phyloP scores from a whole-genome alignment of 495 filamentous ascomycete genomes.

The Annulohypoxylon moriforme region DNA sequence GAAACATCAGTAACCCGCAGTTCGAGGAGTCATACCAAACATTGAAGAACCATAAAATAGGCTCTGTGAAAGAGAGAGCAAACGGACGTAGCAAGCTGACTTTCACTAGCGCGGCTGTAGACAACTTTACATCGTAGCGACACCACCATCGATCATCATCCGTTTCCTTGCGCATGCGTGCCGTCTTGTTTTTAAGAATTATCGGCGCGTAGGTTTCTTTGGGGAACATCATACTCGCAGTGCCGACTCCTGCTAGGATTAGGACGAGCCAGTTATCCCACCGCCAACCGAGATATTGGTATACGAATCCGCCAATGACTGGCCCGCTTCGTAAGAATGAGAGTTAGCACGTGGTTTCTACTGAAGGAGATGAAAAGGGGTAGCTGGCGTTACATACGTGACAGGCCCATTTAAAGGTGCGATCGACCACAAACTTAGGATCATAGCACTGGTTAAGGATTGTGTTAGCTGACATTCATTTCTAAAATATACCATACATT shows the following conservation, averaged over 20 bases:
- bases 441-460: slow-evolving; percentile 59
- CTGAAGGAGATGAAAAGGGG: not conserved
- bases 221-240: slow-evolving; percentile 63
- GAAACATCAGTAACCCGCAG: not conserved
- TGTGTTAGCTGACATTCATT: not conserved
- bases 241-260: slow-evolving; percentile 70
- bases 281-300: slow-evolving; percentile 82
- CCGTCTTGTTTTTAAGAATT: slow-evolving; percentile 76
- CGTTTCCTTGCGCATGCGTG: slow-evolving; percentile 74
- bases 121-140: slow-evolving; percentile 75
- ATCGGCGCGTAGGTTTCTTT: slow-evolving; percentile 84
- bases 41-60: slow-evolving; percentile 88
- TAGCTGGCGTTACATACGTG: not conserved
- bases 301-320: slow-evolving; percentile 81
- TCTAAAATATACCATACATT: not conserved
- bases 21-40: slow-evolving; percentile 56
- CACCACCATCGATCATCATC: slow-evolving; percentile 81
- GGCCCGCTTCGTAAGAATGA: slow-evolving; percentile 55
- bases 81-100: slow-evolving; percentile 81
- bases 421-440: slow-evolving; percentile 79
- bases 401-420: slow-evolving; percentile 84
- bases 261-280: slow-evolving; percentile 90
- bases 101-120: slow-evolving; percentile 62
- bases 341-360: not conserved
- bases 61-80: slow-evolving; percentile 81